These are phyloP conservation scores for Claviceps sorghi DNA, from an alignment of 2,329 filamentous ascomycete genomes.

Conservation along the genomic window DNA sequence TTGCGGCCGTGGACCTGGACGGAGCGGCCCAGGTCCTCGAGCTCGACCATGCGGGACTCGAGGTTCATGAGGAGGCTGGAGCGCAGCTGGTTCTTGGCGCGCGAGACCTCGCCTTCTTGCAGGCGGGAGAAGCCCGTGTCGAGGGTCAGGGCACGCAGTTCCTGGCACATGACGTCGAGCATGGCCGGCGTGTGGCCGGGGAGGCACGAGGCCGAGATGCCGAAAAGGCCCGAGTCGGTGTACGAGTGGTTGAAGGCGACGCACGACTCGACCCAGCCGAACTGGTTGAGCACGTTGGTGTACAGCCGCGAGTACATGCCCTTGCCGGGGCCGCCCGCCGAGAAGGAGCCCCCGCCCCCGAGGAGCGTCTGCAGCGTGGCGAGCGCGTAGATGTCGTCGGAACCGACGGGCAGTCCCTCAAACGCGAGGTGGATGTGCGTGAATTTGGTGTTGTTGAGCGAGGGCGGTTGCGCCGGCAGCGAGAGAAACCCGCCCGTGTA, in stretches of 20 bases:
- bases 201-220: slow-evolving; percentile 75
- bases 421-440: slow-evolving; percentile 94
- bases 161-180: slow-evolving; percentile 90
- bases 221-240: slow-evolving; percentile 88
- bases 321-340: slow-evolving; percentile 89
- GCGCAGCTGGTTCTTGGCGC: slow-evolving; percentile 93
- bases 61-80: slow-evolving; percentile 92
- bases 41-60: slow-evolving; percentile 90
- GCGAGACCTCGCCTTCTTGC: slow-evolving; percentile 62
- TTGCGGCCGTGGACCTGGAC: slow-evolving; percentile 95
- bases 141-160: slow-evolving; percentile 64
- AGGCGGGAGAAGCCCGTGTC: slow-evolving; percentile 62
- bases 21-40: slow-evolving; percentile 87
- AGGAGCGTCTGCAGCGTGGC: slow-evolving; percentile 92
- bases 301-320: slow-evolving; percentile 98
- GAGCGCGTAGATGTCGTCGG: slow-evolving; percentile 87
- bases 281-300: slow-evolving; percentile 94
- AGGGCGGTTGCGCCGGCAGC: slow-evolving; percentile 65
- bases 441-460: slow-evolving; percentile 63
- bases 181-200: slow-evolving; percentile 66
- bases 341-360: slow-evolving; percentile 91
- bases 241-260: slow-evolving; percentile 96
- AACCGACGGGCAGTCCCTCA: slow-evolving; percentile 80
- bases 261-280: slow-evolving; percentile 94
- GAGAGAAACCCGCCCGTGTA: slow-evolving; percentile 93